phyloP scores from a whole-genome alignment of 495 filamentous ascomycete genomes.

The Aspergillus coremiiformis region DNA sequence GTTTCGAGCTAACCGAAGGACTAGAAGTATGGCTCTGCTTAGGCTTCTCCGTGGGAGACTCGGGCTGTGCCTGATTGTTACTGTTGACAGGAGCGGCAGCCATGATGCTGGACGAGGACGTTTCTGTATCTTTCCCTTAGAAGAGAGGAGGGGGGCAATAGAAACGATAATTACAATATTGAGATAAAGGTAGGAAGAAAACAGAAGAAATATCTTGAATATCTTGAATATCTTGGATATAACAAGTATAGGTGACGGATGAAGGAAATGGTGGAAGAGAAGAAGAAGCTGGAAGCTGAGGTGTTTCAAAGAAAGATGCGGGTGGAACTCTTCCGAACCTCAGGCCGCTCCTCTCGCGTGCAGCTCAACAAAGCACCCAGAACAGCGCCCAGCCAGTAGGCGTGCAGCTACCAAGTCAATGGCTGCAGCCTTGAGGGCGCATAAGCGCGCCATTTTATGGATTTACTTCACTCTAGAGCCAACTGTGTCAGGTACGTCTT shows the following conservation, averaged over 20 bases:
- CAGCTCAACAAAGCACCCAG: neutral
- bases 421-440: neutral
- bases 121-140: conserved; percentile 17
- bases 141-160: conserved; percentile 6
- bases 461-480: neutral
- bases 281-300: conserved; percentile 7
- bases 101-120: conserved; percentile 30
- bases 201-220: neutral
- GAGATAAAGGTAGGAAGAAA: neutral
- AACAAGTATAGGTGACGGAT: neutral
- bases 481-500: neutral
- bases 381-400: conserved; percentile 4
- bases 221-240: neutral
- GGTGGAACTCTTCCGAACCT: conserved; percentile 36
- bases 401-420: neutral
- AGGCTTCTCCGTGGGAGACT: conserved; percentile 37
- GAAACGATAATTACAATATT: neutral
- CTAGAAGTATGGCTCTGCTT: conserved; percentile 27
- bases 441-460: neutral
- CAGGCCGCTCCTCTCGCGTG: conserved; percentile 24
- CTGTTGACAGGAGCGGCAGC: conserved; percentile 28
- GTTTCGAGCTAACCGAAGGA: conserved; percentile 25
- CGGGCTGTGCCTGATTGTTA: conserved; percentile 19
- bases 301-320: conserved; percentile 23
- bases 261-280: conserved; percentile 1